Evolutionary conservation across 768 basidiomycete species (phyloP), one percentile per base, ranked within the genome.

Genomic region (Tylopilus cervinicoccineus): DNA sequence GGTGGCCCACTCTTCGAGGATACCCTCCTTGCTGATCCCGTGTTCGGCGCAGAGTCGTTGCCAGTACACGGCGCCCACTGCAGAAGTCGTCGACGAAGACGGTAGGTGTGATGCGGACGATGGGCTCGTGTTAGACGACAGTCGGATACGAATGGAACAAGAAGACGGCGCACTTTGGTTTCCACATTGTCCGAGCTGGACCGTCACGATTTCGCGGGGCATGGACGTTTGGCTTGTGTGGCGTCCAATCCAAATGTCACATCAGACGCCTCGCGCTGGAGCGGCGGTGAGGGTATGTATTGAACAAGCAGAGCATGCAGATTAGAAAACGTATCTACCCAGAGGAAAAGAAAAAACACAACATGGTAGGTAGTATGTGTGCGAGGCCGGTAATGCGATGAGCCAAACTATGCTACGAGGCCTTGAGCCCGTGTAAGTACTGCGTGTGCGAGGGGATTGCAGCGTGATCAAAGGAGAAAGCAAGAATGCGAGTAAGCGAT

Each of bases 41-140:
- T 99, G 96, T 70, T 99, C 96, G 16, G 93, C 91, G 60, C 96
- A 98, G 16, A 99, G 80, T 38, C 95, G 87, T 60, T 97, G 93
- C 96, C 96, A 99, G 73, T 87, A 99, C 54, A 96, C 93, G 44
- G 91, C 86, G 38, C 93, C 92, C 85, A 97, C 95, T 97, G 16
- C 31, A 36, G 33, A 8, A n/a, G n/a, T 31, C 43, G 13, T 36
- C 27, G 5, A n/a, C n/a, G n/a, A n/a, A n/a, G n/a, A n/a, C n/a
- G n/a, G n/a, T n/a, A n/a, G n/a, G n/a, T n/a, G n/a, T n/a, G n/a
- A n/a, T n/a, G n/a, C n/a, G n/a, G n/a, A n/a, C n/a, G n/a, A n/a
- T n/a, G n/a, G n/a, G n/a, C 6, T 9, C 20, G 28, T 32, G 50
- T 50, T 26, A 55, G 58, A 45, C 17, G n/a, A 36, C 19, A 2